These are phyloP conservation scores for Inga leiocalycina DNA, from an alignment of 306 rosid genomes.

Conservation along the genomic window DNA sequence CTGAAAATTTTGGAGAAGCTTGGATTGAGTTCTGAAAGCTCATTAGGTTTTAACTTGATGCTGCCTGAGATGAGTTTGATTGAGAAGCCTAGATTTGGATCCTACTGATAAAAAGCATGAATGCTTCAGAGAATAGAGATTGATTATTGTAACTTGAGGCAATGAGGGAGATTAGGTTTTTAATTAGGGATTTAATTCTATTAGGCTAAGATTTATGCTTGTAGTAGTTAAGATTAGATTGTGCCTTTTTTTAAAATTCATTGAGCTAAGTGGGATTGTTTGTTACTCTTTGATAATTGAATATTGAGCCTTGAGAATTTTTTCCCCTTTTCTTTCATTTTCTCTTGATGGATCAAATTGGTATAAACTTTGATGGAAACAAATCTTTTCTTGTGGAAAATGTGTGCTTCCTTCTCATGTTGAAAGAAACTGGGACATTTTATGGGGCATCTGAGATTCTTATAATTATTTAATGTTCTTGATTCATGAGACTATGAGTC, in stretches of 20 bases:
- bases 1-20: conserved; percentile 44
- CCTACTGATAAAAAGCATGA: conserved; percentile 32
- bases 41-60: conserved; percentile 20
- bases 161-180: not conserved
- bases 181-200: not conserved
- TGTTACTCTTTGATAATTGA: not conserved
- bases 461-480: too few species aligned
- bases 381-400: not conserved
- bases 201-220: not conserved
- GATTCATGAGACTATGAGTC: not conserved
- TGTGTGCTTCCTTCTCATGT: not conserved
- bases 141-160: not conserved
- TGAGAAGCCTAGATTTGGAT: conserved; percentile 33
- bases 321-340: not conserved
- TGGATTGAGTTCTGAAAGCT: conserved; percentile 45
- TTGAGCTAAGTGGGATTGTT: not conserved
- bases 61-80: conserved; percentile 32
- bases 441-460: not conserved
- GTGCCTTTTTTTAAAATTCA: not conserved
- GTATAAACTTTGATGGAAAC: not conserved
- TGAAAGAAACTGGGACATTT: not conserved
- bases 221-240: not conserved
- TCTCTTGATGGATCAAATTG: not conserved
- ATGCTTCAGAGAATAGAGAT: not conserved
- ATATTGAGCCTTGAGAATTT: not conserved